Evolutionary conservation across 495 filamentous ascomycete species (phyloP).

Genomic region (Pseudoneurospora amorphoporcata): DNA sequence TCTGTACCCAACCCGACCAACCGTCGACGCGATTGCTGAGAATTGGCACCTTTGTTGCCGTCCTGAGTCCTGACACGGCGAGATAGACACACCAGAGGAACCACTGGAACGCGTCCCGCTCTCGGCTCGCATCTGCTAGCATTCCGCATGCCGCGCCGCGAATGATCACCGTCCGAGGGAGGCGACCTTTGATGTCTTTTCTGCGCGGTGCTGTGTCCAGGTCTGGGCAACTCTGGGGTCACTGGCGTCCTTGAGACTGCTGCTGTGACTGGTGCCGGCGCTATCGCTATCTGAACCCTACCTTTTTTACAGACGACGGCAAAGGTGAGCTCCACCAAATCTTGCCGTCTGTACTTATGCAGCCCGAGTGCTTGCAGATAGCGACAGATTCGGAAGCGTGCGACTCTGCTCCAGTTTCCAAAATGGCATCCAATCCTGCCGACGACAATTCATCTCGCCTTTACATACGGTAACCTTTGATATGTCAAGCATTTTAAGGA

Average conservation of each 20-base stretch:
- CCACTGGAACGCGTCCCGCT: conserved; percentile 15
- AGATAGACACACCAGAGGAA: neutral
- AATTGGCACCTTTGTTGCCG: conserved; percentile 21
- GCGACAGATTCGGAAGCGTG: neutral
- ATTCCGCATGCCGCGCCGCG: neutral
- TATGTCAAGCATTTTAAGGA: neutral
- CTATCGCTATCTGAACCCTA: neutral
- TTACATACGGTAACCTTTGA: neutral
- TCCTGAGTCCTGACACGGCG: conserved; percentile 22
- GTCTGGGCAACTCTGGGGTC: neutral
- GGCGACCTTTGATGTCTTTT: neutral
- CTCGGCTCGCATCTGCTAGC: conserved; percentile 1
- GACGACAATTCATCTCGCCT: conserved; percentile 13
- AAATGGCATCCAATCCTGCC: conserved; percentile 10
- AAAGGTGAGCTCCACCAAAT: neutral
- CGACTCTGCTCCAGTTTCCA: neutral
- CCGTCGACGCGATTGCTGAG: neutral
- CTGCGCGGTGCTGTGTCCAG: neutral
- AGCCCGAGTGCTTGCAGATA: neutral
- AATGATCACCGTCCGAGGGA: neutral
- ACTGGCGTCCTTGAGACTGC: neutral
- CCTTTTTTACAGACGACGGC: neutral
- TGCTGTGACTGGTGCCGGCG: neutral
- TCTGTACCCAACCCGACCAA: conserved; percentile 20
- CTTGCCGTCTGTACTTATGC: neutral